phyloP scores from a whole-genome alignment of 129 eudicot species.

The Deinandra increscens region DNA sequence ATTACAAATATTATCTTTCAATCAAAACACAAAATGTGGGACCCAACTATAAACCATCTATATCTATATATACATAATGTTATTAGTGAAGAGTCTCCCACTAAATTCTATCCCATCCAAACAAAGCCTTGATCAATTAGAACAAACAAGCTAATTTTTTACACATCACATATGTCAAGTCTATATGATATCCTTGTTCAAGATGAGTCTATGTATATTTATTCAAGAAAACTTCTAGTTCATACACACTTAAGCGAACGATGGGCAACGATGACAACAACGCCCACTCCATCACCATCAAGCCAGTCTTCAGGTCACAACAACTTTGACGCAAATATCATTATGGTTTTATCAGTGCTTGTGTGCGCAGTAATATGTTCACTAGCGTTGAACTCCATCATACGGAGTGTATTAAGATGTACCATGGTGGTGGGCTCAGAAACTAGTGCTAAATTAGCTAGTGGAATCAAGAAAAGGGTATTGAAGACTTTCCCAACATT shows the following conservation, averaged over 20 bases:
- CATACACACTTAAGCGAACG: neutral
- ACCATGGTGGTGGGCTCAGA: slow-evolving; percentile 37
- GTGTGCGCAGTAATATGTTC: slow-evolving; percentile 84
- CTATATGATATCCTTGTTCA: neutral
- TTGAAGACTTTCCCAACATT: slow-evolving; percentile 61
- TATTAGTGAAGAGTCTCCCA: neutral
- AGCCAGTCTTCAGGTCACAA: neutral
- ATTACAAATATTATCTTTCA: neutral
- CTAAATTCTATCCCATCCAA: neutral
- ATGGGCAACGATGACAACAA: neutral
- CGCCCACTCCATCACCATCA: neutral
- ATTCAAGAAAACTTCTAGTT: neutral
- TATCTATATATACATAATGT: neutral
- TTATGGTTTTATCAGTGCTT: slow-evolving; percentile 72
- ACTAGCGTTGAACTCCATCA: slow-evolving; percentile 70
- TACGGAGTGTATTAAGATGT: slow-evolving; percentile 67
- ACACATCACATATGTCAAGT: slow-evolving; percentile 1
- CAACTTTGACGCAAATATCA: neutral
- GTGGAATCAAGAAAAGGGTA: slow-evolving; percentile 69
- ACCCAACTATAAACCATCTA: neutral
- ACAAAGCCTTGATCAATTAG: neutral
- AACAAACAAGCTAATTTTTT: neutral
- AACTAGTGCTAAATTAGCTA: slow-evolving; percentile 31
- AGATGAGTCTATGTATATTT: neutral
- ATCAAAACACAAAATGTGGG: neutral